Evolutionary conservation across 2,329 filamentous ascomycete species (phyloP), one percentile per base, ranked within the genome.

Genomic region (Pseudonectria foliicola): DNA sequence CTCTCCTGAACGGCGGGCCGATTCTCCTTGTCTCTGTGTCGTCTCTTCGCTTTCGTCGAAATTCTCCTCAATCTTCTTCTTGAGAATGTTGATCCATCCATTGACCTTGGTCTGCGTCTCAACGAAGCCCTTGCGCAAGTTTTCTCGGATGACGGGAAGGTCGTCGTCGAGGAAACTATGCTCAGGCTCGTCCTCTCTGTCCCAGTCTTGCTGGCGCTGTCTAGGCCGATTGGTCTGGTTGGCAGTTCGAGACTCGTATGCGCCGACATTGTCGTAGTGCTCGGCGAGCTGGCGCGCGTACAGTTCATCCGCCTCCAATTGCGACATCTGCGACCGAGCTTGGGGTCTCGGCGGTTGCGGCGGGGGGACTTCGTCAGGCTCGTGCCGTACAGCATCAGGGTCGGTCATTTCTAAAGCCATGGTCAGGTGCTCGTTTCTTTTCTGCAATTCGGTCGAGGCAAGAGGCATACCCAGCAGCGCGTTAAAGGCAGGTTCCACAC

Each of bases 91-190:
- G 51, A 98, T 87, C 89, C 90, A 96, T 32, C 77, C 76, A 64
- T 94, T 96, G 51, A 98, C 85, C 55, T 85, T 93, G 36, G 77
- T 80, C 64, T 96, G 92, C 2, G 92, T 96, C 55, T 98, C 89
- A 36, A 88, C 55, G 63, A 98, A 98, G 4, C 92, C 92, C 64
- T 96, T 93, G 56, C 82, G 83, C 49, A 98, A 75, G 54, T 93
- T 95, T 57, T 95, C 87, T 47, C 81, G 82, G 55, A 98, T 95
- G 32, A 90, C 80, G 2, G 92, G 90, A 11, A 98, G 75, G 49
- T 98, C 92, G 52, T 98, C 92, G 51, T 98, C 92, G 49, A 96
- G 77, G 61, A 98, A 98, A 66, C 78, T 95, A 54, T 83, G 83
- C 51, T 95, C 87, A 31, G 75, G 77, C 32, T 86, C 80, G 11